Percentiles rank a stretch among this genome's conserved stretches.
Evolutionary conservation across 345 rosid genomes (phyloP).

Genomic region (Dimocarpus longan): DNA sequence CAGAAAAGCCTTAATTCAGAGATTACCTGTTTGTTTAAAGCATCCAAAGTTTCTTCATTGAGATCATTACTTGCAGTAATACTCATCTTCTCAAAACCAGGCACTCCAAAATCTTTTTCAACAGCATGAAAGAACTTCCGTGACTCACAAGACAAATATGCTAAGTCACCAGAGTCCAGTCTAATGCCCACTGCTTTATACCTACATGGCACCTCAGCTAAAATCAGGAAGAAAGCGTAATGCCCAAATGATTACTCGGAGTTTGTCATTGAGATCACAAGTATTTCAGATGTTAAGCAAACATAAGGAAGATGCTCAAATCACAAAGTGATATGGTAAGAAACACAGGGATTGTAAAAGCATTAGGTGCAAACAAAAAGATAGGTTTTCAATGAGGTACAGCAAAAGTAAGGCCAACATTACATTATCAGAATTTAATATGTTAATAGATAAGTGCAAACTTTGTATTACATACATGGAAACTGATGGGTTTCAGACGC

Average conservation of each 20-base stretch:
- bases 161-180: slow-evolving; percentile 95
- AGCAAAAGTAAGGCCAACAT: slow-evolving; percentile 1
- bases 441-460: neutral
- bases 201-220: slow-evolving; percentile 43
- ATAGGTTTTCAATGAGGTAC: neutral
- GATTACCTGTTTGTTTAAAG: slow-evolving; percentile 87
- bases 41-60: slow-evolving; percentile 95
- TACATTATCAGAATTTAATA: neutral
- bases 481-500: neutral
- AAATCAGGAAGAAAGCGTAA: slow-evolving; percentile 23
- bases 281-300: neutral
- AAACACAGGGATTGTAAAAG: neutral
- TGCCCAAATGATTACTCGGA: neutral
- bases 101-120: slow-evolving; percentile 71
- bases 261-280: neutral
- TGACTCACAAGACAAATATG: slow-evolving; percentile 78
- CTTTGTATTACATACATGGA: neutral
- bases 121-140: slow-evolving; percentile 66
- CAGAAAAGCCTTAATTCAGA: slow-evolving; percentile 2
- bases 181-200: slow-evolving; percentile 90
- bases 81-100: slow-evolving; percentile 68
- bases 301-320: slow-evolving; percentile 6
- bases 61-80: slow-evolving; percentile 96
- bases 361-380: neutral
- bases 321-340: neutral